Evolutionary conservation across 352 stramenopile genomes (phyloP).

Genomic region (Pythium sp.): DNA sequence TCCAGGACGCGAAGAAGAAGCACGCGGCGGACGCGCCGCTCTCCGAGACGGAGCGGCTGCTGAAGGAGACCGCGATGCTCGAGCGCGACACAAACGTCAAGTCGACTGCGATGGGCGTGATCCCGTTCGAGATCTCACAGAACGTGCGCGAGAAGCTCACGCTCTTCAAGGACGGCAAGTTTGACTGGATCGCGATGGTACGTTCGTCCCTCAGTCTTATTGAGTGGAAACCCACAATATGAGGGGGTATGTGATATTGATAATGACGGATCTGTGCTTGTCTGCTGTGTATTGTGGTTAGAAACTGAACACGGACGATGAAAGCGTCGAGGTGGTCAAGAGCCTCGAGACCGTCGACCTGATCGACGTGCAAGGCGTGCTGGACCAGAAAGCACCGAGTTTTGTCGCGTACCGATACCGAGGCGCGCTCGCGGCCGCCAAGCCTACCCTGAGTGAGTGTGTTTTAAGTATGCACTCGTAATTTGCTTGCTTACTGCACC

Average conservation of each 20-base stretch:
- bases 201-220: neutral
- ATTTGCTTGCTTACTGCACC: neutral
- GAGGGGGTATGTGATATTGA: neutral
- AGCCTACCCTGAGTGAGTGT: slow-evolving; percentile 35
- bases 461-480: too few relatives aligned
- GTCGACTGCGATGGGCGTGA: slow-evolving; percentile 86
- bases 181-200: slow-evolving; percentile 89
- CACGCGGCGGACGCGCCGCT: slow-evolving; percentile 75
- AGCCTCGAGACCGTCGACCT: slow-evolving; percentile 77
- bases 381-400: slow-evolving; percentile 68
- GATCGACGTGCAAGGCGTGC: slow-evolving; percentile 45
- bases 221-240: too few relatives aligned
- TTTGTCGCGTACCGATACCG: slow-evolving; percentile 79
- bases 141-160: slow-evolving; percentile 79
- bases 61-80: slow-evolving; percentile 77
- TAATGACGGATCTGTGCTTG: neutral
- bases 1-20: slow-evolving; percentile 66
- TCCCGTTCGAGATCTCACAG: slow-evolving; percentile 83
- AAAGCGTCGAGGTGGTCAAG: slow-evolving; percentile 77
- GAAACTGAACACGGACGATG: slow-evolving; percentile 77
- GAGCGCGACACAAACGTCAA: slow-evolving; percentile 85
- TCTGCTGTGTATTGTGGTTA: slow-evolving; percentile 16
- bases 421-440: slow-evolving; percentile 30
- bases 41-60: slow-evolving; percentile 79
- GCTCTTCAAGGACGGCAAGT: slow-evolving; percentile 74